Evolutionary conservation across 441 rosid genomes (phyloP), one percentile per base, ranked within the genome.

Genomic region (Gossypium laxum): DNA sequence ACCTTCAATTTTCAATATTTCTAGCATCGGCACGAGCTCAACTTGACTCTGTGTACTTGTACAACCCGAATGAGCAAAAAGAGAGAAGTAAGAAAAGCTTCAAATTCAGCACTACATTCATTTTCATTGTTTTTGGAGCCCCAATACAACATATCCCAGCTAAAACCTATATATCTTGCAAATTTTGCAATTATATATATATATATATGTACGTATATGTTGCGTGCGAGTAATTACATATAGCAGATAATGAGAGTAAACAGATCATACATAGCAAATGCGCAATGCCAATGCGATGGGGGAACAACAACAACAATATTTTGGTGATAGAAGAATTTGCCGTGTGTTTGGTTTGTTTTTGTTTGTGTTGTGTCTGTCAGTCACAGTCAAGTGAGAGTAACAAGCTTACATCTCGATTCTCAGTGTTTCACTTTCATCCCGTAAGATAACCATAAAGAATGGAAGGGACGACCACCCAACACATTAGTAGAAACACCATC

Each of bases 381-480:
- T 54, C 58, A 6, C 24, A 6, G 26, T 54, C 57, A 52, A 41
- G 24, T 19, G 24, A 19, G n/a, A 14, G 11, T 47, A 65, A n/a
- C 54, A 64, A 47, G 69, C 69, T 30, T 45, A 64, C 5, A 55
- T 17, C 57, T 52, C 24, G 72, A 4, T 51, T 50, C 55, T 4
- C 55, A 15, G 21, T 50, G 34, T 30, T 30, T 30, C 34, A 2
- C 48, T 43, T 52, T 54, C 70, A 68, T 19, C 62, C 34, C 67
- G 45, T 56, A 56, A 54, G 71, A 67, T 43, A 76, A 32, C 72
- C 59, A 30, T 60, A 71, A 68, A 72, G 74, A 67, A 52, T 67
- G 51, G 70, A 72, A 7, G 32, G 75, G 26, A 54, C 26, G 72
- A 71, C 59, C 74, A 72, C 48, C 75, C 75, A 70, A 19, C 71